phyloP scores from a whole-genome alignment of 2,329 filamentous ascomycete genomes.

The Calonectria hongkongensis region DNA sequence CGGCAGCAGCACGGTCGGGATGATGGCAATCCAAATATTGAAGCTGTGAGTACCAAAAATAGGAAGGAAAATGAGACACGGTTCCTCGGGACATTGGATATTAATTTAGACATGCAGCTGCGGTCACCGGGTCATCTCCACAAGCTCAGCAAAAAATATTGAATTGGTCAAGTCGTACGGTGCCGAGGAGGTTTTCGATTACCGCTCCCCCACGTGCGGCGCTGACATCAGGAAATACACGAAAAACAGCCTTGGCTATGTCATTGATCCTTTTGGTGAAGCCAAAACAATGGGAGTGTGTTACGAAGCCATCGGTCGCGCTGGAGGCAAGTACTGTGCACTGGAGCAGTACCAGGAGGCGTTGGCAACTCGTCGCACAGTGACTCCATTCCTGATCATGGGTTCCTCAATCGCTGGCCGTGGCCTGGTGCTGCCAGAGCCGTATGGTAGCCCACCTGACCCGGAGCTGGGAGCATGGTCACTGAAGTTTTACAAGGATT shows the following conservation, averaged over 20 bases:
- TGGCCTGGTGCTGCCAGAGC: conserved; percentile 6
- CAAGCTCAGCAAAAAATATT: conserved; percentile 52
- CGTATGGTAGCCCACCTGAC: neutral
- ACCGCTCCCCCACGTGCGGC: conserved; percentile 44
- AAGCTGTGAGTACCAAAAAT: neutral
- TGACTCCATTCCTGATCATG: conserved; percentile 20
- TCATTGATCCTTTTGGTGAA: neutral
- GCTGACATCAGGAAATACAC: conserved; percentile 47
- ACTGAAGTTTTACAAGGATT: neutral
- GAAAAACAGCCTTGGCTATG: neutral
- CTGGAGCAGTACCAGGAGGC: conserved; percentile 53
- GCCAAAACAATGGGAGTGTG: conserved; percentile 53
- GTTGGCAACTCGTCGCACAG: conserved; percentile 16
- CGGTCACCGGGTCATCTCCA: neutral
- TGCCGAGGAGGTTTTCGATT: conserved; percentile 65
- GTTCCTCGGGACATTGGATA: neutral
- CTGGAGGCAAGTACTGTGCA: conserved; percentile 61
- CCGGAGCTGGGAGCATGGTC: conserved; percentile 13
- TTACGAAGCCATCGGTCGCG: conserved; percentile 61
- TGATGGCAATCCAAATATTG: conserved; percentile 11
- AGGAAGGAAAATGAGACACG: neutral
- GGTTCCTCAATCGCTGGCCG: conserved; percentile 1
- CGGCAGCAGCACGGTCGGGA: conserved; percentile 4
- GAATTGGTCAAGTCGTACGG: conserved; percentile 62
- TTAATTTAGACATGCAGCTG: neutral